Base-by-base conservation (phyloP, 208 protist genomes). In the Spironucleus salmonicida region DNA sequence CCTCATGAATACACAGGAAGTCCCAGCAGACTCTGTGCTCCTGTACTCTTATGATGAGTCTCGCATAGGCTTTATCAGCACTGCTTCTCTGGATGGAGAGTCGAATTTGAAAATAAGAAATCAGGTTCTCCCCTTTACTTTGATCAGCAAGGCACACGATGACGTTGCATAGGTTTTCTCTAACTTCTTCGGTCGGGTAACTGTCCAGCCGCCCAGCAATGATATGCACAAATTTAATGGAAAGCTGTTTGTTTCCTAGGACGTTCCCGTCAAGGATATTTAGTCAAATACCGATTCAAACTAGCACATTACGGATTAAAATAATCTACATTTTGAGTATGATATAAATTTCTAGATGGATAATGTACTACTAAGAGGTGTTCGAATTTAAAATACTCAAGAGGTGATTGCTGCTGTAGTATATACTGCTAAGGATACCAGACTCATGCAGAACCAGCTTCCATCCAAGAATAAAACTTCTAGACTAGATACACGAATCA, bases 71-170 rank as follows among this genome's bases (percentile, higher is more conserved):
- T 49, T 32, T 9, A 35, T 71, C 88, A 77, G 93, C 75, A 98
- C 94, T 0, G 93, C 97, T 78, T 93, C 98, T 82, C 85, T 98
- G 0, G 95, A 98, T 81, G 95, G 95, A 29, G 95, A 98, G 80
- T 97, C 93, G 1, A 94, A 98, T 84, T 97, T 93, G 93, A 98
- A 98, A 81, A 78, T 93, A 4, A 78, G 90, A 34, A 71, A 40
- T 49, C 40, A 38, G 35, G 77, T 34, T 74, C 26, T 85, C n/a
- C n/a, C n/a, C n/a, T n/a, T n/a, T n/a, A n/a, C n/a, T n/a, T n/a
- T n/a, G n/a, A n/a, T 53, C 41, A n/a, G 34, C 49, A 30, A 82
- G 78, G 27, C 67, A 84, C 78, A 34, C 66, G 13, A 61, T 76
- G 26, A 41, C 53, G n/a, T n/a, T n/a, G n/a, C n/a, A n/a, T n/a